A percentile compares a stretch with the other conserved stretches of the same genome.
Evolutionary conservation across 176 grass and related monocot genomes (phyloP).

Genomic region (Avena insularis): DNA sequence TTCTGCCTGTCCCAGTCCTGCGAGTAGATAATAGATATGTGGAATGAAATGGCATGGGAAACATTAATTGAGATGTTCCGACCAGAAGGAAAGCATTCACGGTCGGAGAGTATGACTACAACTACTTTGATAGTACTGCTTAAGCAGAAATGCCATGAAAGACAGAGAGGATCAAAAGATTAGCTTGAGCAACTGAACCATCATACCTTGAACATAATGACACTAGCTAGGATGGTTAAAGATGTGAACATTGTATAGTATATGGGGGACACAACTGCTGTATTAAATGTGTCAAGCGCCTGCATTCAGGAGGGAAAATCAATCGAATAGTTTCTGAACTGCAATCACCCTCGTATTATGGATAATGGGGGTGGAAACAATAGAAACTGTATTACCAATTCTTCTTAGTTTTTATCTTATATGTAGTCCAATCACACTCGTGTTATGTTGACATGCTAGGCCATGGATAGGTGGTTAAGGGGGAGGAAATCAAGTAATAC

Average conservation of each 20-base stretch:
- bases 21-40: background rate
- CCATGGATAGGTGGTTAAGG: background rate
- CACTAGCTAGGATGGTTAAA: conserved; percentile 79
- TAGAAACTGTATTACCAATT: no score
- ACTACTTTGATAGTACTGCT: background rate
- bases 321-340: no score
- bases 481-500: conserved; percentile 40
- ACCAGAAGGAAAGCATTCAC: background rate
- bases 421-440: background rate
- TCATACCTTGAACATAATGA: conserved; percentile 90
- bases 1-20: conserved; percentile 87
- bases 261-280: conserved; percentile 80
- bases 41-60: background rate
- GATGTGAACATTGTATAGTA: conserved; percentile 86
- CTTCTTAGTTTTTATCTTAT: background rate
- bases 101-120: background rate
- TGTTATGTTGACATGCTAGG: background rate
- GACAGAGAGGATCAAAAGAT: background rate
- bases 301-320: conserved; percentile 9
- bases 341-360: no score
- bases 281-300: conserved; percentile 80
- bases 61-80: background rate
- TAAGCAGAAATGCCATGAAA: background rate
- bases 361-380: no score
- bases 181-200: background rate